Percentiles rank a stretch among this genome's conserved stretches.
Conservation (phyloP, 1,284 basidiomycete species). For the Irpex lacteus region DNA sequence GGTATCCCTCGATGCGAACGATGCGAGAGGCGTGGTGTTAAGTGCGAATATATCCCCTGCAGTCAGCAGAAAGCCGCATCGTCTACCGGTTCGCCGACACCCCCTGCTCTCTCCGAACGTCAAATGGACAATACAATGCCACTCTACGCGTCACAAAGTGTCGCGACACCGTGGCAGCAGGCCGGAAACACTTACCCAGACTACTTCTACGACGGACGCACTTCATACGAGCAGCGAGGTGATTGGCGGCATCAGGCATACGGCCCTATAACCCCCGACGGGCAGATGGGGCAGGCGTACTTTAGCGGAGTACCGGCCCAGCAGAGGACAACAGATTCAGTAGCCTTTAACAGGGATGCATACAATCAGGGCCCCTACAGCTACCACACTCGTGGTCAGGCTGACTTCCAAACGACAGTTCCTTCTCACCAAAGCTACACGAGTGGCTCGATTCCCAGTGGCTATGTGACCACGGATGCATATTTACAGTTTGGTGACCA, state of each 20-base stretch:
- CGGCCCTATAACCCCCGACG: slow-evolving; percentile 10
- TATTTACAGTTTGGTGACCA: slow-evolving; percentile 13
- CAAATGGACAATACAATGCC: slow-evolving; percentile 4
- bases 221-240: slow-evolving; percentile 8
- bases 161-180: slow-evolving; percentile 17
- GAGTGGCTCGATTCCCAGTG: slow-evolving; percentile 16
- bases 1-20: slow-evolving; percentile 29
- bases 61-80: slow-evolving; percentile 25
- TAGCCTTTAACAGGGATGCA: slow-evolving; percentile 9
- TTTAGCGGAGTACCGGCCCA: slow-evolving; percentile 14
- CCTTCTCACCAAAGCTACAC: slow-evolving; percentile 20
- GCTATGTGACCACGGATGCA: slow-evolving; percentile 13
- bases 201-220: slow-evolving; percentile 13
- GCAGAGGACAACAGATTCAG: slow-evolving; percentile 5
- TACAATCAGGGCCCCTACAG: slow-evolving; percentile 12
- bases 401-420: slow-evolving; percentile 11
- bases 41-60: slow-evolving; percentile 32
- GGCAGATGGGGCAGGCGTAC: slow-evolving; percentile 7
- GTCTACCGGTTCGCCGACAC: slow-evolving; percentile 17
- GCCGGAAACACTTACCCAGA: slow-evolving; percentile 5
- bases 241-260: slow-evolving; percentile 16
- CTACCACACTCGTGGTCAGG: slow-evolving; percentile 14
- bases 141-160: slow-evolving; percentile 7
- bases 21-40: slow-evolving; percentile 31
- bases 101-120: slow-evolving; percentile 13